These are phyloP conservation scores for Emericellopsis terricola DNA, from an alignment of 495 filamentous ascomycete genomes.

Conservation along the genomic window DNA sequence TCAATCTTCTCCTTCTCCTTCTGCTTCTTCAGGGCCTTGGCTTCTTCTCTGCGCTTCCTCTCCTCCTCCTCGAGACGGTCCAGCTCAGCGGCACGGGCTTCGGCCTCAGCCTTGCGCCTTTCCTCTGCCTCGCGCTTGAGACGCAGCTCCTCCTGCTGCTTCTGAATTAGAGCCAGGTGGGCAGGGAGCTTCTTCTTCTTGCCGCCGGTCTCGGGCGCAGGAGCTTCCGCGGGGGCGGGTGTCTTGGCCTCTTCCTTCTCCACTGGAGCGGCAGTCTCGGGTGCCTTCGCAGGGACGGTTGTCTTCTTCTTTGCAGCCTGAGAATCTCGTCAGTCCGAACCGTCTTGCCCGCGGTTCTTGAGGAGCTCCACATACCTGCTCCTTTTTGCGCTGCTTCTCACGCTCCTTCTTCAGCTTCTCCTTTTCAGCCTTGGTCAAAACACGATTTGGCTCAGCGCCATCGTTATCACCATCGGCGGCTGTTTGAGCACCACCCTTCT, in stretches of 20 bases:
- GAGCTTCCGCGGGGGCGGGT: conserved; percentile 13
- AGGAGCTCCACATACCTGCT: conserved; percentile 38
- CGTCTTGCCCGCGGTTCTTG: neutral
- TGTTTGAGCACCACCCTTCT: conserved; percentile 19
- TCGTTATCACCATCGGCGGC: conserved; percentile 35
- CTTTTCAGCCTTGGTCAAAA: conserved; percentile 92
- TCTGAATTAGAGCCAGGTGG: conserved; percentile 66
- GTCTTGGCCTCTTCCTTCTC: conserved; percentile 16
- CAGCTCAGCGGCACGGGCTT: conserved; percentile 51
- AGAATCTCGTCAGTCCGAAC: conserved; percentile 6
- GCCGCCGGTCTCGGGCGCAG: conserved; percentile 28
- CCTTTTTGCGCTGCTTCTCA: conserved; percentile 90
- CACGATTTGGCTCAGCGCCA: conserved; percentile 35
- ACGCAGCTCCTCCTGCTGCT: conserved; percentile 72
- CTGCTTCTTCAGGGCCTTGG: conserved; percentile 67
- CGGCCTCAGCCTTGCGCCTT: conserved; percentile 50
- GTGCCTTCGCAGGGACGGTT: conserved; percentile 29
- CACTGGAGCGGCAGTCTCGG: conserved; percentile 20
- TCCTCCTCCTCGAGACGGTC: conserved; percentile 55
- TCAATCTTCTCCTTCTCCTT: conserved; percentile 93
- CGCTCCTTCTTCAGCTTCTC: conserved; percentile 89
- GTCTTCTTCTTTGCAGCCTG: conserved; percentile 57
- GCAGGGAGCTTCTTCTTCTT: conserved; percentile 87
- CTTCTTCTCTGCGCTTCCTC: conserved; percentile 23
- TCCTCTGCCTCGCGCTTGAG: conserved; percentile 61